Base-by-base conservation (phyloP, 2,329 filamentous ascomycete genomes). In the Venturia effusa region DNA sequence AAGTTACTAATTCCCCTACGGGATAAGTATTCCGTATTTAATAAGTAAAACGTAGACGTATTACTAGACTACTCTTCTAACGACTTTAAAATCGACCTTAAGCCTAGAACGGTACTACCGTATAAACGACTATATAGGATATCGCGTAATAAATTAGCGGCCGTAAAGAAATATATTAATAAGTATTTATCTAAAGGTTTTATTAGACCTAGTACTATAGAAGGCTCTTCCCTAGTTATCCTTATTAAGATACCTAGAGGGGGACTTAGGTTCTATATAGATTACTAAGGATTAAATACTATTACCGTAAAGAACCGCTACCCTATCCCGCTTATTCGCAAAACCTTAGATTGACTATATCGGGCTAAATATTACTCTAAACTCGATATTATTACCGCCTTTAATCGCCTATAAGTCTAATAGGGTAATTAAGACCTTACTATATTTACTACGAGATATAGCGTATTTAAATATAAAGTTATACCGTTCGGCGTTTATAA, bases 391-490 rank as follows among this genome's bases (percentile, higher is more conserved):
- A n/a, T n/a, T n/a, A n/a, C n/a, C n/a, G n/a, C n/a, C n/a, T n/a
- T n/a, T n/a, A n/a, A 77, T 51, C 48, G 68, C 1, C 70, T 77
- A 2, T 27, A 67, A 15, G 75, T 77, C 19, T 67, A 66, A 22
- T 32, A 70, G 4, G 62, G 75, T 41, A 67, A 76, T 17, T 37
- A 61, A 66, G 74, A 67, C 68, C 74, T 71, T 63, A 76, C 67
- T 30, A 68, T 68, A 0, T 78, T 77, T 64, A 24, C 63, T 22
- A 75, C 67, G 1, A 62, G 68, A 22, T 76, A 71, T 65, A 67
- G 71, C 39, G 64, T 68, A 3, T 77, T 68, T 64, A 61, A 78
- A 65, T 78, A 70, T 45, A 51, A 70, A 40, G 69, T 78, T 17
- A 67, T 65, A 13, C 68, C 64, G 27, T 57, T n/a, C n/a, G n/a